Base-by-base conservation (phyloP, 495 filamentous ascomycete species). In the Xylaria cubensis region DNA sequence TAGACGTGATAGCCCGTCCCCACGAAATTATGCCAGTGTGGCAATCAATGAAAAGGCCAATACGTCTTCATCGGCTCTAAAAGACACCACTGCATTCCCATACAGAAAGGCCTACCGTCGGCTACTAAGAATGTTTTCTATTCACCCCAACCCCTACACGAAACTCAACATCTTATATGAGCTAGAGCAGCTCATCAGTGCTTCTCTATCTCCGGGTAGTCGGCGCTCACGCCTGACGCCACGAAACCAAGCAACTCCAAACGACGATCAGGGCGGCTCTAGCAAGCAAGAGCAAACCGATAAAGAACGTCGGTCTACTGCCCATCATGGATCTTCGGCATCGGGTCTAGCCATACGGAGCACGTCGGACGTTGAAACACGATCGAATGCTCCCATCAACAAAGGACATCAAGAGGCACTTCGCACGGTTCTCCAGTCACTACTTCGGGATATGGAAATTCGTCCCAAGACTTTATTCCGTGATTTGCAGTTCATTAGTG, bases 401-500 rank as follows among this genome's bases (percentile, higher is more conserved):
- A 89, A 87, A n/a, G 84, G 76, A 74, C 92, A 83, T 78, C 89
- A 87, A 24, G 91, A 94, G 68, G 88, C 90, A 79, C 94, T 97
- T 32, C 90, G 95, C 41, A 89, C 92, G 59, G 88, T 94, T 9
- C 82, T 99, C 1, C 91, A 94, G 67, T 86, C 88, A 7, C 88
- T 99, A 19, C 94, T 99, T 80, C 88, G 91, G 53, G 89, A 94
- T 76, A 81, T 88, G 6, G 87, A 91, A 15, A 87, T 95, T 69
- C 91, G 96, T 56, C 95, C 96, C 0, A 93, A 92, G 81, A 95
- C 95, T 0, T 86, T 99, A 0, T 98, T 97, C 85, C 93, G 96
- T 36, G 96, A 99, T 78, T 83, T 99, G 10, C 96, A 99, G 77
- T 97, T 93, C 78, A 97, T 99, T 74, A 94, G 95, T 4, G 91